phyloP scores from a whole-genome alignment of 257 asterid species.

The Jaltomata sinuosa region DNA sequence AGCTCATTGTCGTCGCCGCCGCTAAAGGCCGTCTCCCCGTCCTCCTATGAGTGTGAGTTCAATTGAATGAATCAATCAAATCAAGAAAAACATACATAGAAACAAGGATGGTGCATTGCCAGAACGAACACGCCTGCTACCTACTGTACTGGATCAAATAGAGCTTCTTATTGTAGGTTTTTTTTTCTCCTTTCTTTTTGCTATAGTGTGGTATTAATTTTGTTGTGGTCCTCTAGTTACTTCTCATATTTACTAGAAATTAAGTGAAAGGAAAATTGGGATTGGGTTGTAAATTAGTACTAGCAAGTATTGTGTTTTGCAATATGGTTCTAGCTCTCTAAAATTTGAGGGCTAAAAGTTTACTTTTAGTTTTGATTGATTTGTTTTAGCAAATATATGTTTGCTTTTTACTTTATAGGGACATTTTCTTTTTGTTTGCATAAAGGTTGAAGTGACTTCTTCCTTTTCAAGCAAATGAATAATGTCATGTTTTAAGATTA shows the following conservation, averaged over 20 bases:
- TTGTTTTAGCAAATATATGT: neutral
- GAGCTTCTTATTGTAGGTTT: neutral
- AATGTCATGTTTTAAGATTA: neutral
- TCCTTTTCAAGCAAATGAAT: neutral
- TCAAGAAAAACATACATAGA: neutral
- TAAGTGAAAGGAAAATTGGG: neutral
- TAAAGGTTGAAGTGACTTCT: neutral
- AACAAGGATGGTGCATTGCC: neutral
- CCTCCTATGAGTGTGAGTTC: neutral
- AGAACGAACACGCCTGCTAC: neutral
- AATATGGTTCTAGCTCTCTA: neutral
- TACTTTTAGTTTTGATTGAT: neutral
- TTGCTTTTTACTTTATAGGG: neutral
- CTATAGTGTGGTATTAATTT: neutral
- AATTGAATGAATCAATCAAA: neutral
- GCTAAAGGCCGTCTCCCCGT: neutral
- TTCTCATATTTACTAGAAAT: neutral
- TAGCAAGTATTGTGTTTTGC: neutral
- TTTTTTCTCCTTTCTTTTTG: neutral
- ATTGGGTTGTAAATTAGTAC: neutral
- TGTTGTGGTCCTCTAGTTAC: no score
- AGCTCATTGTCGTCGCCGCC: slow-evolving; percentile 37
- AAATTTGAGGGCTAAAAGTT: neutral
- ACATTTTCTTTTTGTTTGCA: neutral
- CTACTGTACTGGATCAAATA: neutral